phyloP scores from a whole-genome alignment of 495 filamentous ascomycete species.

The Hyaloscypha variabilis region DNA sequence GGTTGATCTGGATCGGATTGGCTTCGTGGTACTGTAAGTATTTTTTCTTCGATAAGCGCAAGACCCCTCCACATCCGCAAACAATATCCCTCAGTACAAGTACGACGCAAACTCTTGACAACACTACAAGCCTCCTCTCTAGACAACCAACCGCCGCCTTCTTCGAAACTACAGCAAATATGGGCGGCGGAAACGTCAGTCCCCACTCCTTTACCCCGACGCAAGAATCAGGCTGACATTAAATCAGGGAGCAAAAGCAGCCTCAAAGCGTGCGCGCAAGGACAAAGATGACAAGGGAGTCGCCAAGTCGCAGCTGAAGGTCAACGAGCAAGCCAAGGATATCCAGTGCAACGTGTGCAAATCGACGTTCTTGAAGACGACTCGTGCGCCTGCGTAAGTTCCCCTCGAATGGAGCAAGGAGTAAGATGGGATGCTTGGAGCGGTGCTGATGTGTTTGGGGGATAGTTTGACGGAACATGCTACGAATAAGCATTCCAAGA shows the following conservation, averaged over 20 bases:
- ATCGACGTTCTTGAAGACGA: conserved; percentile 58
- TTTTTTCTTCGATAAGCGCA: conserved; percentile 7
- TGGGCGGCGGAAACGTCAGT: conserved; percentile 54
- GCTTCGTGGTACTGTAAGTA: not conserved
- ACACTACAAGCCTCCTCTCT: not conserved
- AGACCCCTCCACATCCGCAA: conserved; percentile 4
- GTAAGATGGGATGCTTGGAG: not conserved
- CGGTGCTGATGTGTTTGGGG: conserved; percentile 1
- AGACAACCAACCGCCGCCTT: not conserved
- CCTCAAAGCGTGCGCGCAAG: conserved; percentile 60
- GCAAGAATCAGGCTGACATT: conserved; percentile 6
- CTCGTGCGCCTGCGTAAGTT: conserved; percentile 53
- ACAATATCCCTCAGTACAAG: not conserved
- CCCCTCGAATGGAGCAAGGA: too few relatives aligned
- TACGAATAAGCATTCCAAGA: conserved; percentile 57
- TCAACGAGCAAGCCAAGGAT: conserved; percentile 53
- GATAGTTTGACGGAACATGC: conserved; percentile 51
- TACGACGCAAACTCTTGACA: not conserved
- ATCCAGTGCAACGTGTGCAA: conserved; percentile 60
- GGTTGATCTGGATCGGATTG: not conserved
- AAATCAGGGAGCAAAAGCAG: conserved; percentile 56
- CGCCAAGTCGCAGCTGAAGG: conserved; percentile 58
- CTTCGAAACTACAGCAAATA: conserved; percentile 32
- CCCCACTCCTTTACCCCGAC: not conserved
- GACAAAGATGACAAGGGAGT: conserved; percentile 42